Percentiles rank a stretch among this genome's conserved stretches.
Conservation (phyloP, 495 filamentous ascomycete genomes). For the Amphirosellinia nigrospora region DNA sequence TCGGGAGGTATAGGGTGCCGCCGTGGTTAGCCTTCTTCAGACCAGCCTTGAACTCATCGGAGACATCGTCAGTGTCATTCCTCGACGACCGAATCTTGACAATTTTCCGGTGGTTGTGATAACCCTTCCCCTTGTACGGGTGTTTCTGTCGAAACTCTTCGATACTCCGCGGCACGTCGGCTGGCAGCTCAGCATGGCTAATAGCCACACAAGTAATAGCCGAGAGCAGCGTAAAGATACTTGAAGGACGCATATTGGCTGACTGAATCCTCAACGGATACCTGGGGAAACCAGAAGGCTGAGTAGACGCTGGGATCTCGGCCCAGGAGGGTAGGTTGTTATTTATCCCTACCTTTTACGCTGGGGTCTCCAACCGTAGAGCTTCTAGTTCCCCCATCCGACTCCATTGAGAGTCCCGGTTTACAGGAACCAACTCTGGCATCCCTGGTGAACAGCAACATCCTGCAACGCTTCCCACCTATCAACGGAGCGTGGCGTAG, state of each 20-base stretch:
- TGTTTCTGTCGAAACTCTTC: conserved; percentile 41
- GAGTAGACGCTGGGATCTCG: neutral
- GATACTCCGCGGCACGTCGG: conserved; percentile 38
- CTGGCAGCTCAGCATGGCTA: conserved; percentile 30
- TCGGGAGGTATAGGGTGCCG: conserved; percentile 56
- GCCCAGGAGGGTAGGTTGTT: neutral
- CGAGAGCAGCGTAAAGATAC: conserved; percentile 29
- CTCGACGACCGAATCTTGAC: conserved; percentile 57
- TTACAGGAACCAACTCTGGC: neutral
- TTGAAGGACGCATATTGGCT: conserved; percentile 25
- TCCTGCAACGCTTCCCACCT: conserved; percentile 16
- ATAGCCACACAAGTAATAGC: conserved; percentile 18
- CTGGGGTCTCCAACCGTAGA: neutral
- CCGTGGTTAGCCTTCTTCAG: conserved; percentile 61
- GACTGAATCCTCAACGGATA: neutral
- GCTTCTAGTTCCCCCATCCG: neutral
- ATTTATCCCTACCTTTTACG: neutral
- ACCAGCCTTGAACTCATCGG: conserved; percentile 58
- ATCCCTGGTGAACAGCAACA: neutral
- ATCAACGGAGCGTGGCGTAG: neutral
- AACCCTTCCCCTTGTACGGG: conserved; percentile 29
- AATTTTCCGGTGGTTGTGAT: conserved; percentile 43
- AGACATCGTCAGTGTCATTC: conserved; percentile 60
- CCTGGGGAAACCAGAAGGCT: neutral
- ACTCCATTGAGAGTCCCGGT: neutral